Evolutionary conservation across 176 grass and related monocot species (phyloP).

Genomic region (Aegilops sharonensis): DNA sequence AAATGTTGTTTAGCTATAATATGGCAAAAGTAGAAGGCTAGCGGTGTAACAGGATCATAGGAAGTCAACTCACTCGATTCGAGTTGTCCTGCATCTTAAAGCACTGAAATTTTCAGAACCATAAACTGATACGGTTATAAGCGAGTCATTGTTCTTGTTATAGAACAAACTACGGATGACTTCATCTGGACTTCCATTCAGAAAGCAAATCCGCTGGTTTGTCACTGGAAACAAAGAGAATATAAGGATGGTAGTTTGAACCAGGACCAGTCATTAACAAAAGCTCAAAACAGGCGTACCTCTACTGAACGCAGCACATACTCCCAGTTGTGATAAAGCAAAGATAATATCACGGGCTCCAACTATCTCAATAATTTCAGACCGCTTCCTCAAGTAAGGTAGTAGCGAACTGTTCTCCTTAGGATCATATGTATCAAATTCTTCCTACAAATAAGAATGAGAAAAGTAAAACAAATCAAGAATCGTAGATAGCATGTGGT

Average conservation of each 20-base stretch:
- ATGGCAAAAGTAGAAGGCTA: neutral
- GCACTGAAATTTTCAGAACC: constrained; percentile 59
- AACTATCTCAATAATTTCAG: constrained; percentile 67
- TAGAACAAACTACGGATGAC: constrained; percentile 66
- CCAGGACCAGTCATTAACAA: neutral
- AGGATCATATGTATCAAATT: constrained; percentile 64
- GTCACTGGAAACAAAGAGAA: constrained; percentile 43
- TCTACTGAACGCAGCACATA: constrained; percentile 73
- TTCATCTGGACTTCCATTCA: constrained; percentile 74
- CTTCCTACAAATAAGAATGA: constrained; percentile 43
- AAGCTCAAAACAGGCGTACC: constrained; percentile 32
- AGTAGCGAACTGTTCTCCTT: constrained; percentile 47
- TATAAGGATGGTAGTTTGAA: constrained; percentile 16
- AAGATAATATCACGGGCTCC: constrained; percentile 65
- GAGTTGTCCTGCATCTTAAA: constrained; percentile 59
- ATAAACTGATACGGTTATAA: constrained; percentile 68
- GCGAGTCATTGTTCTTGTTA: constrained; percentile 65
- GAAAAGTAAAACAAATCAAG: neutral
- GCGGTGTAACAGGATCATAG: neutral
- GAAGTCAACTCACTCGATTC: constrained; percentile 45
- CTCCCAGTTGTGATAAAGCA: constrained; percentile 61
- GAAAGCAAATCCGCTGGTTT: constrained; percentile 63
- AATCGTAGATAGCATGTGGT: neutral
- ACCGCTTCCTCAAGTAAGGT: constrained; percentile 58
- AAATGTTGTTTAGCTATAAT: neutral